Percentiles rank a stretch among this genome's conserved stretches.
phyloP scores from a whole-genome alignment of 2,329 filamentous ascomycete genomes.

The Cladophialophora exuberans region DNA sequence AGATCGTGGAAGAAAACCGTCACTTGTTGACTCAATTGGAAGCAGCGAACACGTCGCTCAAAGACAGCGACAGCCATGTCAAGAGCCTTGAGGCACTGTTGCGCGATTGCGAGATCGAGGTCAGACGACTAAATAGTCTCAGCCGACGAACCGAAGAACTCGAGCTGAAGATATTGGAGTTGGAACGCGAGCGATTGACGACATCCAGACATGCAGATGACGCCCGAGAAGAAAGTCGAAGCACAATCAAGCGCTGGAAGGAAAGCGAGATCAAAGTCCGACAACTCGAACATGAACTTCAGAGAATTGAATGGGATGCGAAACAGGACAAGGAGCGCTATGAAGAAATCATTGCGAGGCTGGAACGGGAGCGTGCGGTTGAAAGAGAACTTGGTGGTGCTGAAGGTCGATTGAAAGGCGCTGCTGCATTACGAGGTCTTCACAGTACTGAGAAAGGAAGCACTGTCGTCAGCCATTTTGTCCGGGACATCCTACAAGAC shows the following conservation, averaged over 20 bases:
- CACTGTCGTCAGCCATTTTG: conserved; percentile 89
- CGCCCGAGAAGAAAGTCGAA: conserved; percentile 74
- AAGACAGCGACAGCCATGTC: conserved; percentile 79
- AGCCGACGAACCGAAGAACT: conserved; percentile 75
- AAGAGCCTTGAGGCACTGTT: conserved; percentile 76
- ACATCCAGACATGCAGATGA: conserved; percentile 69
- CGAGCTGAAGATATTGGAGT: conserved; percentile 75
- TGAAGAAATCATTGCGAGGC: conserved; percentile 75
- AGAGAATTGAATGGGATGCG: conserved; percentile 83
- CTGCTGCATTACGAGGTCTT: conserved; percentile 59
- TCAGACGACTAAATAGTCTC: conserved; percentile 73
- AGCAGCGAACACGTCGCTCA: conserved; percentile 74
- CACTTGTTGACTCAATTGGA: conserved; percentile 82
- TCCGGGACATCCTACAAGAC: conserved; percentile 91
- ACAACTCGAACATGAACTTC: conserved; percentile 83
- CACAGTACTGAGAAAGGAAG: conserved; percentile 58
- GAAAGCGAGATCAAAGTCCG: conserved; percentile 78
- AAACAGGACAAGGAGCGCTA: conserved; percentile 80
- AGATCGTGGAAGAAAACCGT: conserved; percentile 81
- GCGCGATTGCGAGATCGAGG: conserved; percentile 74
- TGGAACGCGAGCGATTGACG: conserved; percentile 79
- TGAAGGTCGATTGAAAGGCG: conserved; percentile 78
- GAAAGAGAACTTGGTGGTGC: conserved; percentile 81
- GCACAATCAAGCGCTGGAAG: conserved; percentile 81
- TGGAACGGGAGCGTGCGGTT: conserved; percentile 81